These are phyloP conservation scores for Ophiostoma triangulosporum DNA, from an alignment of 2,329 filamentous ascomycete species.

Conservation along the genomic window DNA sequence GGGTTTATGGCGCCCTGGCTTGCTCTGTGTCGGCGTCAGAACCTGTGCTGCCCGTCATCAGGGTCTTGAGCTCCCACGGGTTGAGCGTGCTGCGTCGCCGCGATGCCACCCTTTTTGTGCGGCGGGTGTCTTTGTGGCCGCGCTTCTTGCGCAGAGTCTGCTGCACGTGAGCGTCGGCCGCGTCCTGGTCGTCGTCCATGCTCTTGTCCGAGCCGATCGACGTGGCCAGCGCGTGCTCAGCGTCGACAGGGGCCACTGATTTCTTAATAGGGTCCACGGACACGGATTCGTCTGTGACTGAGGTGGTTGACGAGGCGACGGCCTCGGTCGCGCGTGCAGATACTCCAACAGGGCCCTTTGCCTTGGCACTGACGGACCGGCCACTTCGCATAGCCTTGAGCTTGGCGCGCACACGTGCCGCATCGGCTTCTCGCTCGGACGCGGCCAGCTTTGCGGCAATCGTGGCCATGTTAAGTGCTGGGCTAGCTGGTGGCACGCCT, in stretches of 20 bases:
- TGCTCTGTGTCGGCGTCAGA: neutral
- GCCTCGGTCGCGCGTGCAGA: neutral
- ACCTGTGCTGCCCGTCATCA: constrained; percentile 33
- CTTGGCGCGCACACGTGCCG: constrained; percentile 48
- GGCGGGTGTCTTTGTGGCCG: constrained; percentile 22
- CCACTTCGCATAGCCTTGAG: constrained; percentile 37
- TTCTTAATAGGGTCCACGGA: constrained; percentile 11
- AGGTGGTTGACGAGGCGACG: neutral
- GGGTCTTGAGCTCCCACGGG: constrained; percentile 57
- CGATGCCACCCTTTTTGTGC: constrained; percentile 41
- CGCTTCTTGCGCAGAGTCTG: constrained; percentile 35
- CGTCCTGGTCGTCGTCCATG: neutral
- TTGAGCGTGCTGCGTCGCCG: constrained; percentile 62
- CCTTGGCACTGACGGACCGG: neutral
- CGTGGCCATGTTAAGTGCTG: constrained; percentile 44
- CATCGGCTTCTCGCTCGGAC: constrained; percentile 49
- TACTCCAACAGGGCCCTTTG: constrained; percentile 6
- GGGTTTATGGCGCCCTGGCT: neutral
- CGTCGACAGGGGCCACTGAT: neutral
- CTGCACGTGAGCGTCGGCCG: constrained; percentile 2
- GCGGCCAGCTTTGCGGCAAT: constrained; percentile 52
- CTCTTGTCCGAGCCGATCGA: neutral
- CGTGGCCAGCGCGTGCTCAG: neutral
- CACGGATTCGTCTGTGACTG: neutral
- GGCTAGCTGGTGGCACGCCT: constrained; percentile 31